Percentiles rank a stretch among this genome's conserved stretches.
phyloP scores from a whole-genome alignment of 257 asterid genomes.

The Solanum arcanum region DNA sequence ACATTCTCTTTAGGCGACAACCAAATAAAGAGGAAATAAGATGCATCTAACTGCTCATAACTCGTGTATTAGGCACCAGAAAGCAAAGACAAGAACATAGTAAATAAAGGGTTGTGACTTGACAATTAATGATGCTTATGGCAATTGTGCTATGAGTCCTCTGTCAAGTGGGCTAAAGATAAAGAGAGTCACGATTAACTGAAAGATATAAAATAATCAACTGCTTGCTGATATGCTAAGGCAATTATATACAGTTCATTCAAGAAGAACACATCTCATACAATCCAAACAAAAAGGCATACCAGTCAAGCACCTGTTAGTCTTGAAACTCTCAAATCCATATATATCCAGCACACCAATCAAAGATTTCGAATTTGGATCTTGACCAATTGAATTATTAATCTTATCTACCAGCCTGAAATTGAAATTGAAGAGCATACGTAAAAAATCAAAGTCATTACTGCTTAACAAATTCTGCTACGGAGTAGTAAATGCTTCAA shows the following conservation, averaged over 20 bases:
- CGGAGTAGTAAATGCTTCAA: background rate
- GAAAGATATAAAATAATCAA: background rate
- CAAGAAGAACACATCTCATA: constrained; percentile 13
- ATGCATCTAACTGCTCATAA: background rate
- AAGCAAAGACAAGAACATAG: background rate
- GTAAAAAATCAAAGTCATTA: background rate
- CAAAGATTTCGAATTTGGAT: constrained; percentile 50
- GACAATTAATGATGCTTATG: background rate
- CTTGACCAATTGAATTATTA: constrained; percentile 70
- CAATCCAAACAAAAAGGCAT: constrained; percentile 44
- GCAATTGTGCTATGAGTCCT: background rate
- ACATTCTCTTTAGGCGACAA: background rate
- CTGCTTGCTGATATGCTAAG: background rate
- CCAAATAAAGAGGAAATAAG: background rate
- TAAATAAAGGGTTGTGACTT: background rate
- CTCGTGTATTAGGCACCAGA: background rate
- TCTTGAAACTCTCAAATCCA: constrained; percentile 91
- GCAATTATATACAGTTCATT: background rate
- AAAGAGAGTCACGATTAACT: background rate
- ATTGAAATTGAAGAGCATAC: background rate
- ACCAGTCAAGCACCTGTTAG: constrained; percentile 89
- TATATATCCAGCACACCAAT: constrained; percentile 82
- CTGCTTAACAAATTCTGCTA: background rate
- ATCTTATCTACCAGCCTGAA: constrained; percentile 77
- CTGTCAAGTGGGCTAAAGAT: background rate